Evolutionary conservation across 192 early-diverging fungal species (phyloP).

Genomic region (Thamnidium elegans): DNA sequence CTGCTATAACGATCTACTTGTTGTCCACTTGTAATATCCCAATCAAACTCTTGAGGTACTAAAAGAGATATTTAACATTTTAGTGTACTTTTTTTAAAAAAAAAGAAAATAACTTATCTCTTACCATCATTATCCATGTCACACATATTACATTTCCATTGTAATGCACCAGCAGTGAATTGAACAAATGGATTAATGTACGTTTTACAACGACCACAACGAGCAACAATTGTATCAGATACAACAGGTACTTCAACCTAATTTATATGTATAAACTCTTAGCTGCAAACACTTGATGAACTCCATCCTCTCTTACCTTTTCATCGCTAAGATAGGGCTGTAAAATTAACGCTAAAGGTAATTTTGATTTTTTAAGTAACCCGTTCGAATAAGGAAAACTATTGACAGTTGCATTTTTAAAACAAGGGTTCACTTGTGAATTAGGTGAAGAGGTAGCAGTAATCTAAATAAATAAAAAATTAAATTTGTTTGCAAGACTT

Average conservation of each 20-base stretch:
- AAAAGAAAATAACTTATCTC: not conserved
- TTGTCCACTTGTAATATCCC: constrained; percentile 82
- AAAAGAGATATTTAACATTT: not conserved
- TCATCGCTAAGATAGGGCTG: constrained; percentile 80
- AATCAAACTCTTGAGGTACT: constrained; percentile 67
- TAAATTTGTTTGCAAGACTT: not conserved
- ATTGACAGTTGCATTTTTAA: constrained; percentile 84
- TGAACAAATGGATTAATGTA: constrained; percentile 92
- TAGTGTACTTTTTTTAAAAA: not conserved
- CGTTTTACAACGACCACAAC: constrained; percentile 89
- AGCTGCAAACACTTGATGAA: too few relatives aligned
- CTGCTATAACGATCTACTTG: constrained; percentile 76
- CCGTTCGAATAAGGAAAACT: constrained; percentile 81
- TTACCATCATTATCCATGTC: constrained; percentile 75
- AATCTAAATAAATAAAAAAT: constrained; percentile 9
- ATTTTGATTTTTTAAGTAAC: constrained; percentile 64
- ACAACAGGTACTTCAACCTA: constrained; percentile 33
- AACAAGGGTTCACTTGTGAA: constrained; percentile 78
- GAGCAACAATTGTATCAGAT: constrained; percentile 71
- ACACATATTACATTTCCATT: constrained; percentile 94
- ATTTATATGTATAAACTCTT: too few relatives aligned
- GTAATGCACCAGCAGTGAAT: constrained; percentile 86
- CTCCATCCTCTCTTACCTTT: constrained; percentile 26
- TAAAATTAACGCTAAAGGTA: constrained; percentile 83
- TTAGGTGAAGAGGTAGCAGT: constrained; percentile 1